These are phyloP conservation scores for Fusarium subglutinans DNA, from an alignment of 2,329 filamentous ascomycete genomes.

Conservation along the genomic window DNA sequence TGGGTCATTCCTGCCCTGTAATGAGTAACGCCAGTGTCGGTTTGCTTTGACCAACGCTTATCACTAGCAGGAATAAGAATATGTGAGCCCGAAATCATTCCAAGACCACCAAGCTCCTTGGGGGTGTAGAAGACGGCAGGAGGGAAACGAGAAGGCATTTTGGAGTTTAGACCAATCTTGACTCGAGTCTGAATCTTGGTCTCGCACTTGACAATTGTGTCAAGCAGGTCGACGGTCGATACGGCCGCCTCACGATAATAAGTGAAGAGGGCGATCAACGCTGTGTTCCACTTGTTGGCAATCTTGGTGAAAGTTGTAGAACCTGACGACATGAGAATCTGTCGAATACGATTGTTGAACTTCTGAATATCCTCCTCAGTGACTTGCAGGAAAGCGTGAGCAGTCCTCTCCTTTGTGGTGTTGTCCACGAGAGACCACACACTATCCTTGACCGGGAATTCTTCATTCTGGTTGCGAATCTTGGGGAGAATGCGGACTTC, in stretches of 20 bases:
- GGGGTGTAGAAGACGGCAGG: constrained; percentile 99
- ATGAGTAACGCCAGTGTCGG: constrained; percentile 95
- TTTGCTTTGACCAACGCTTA: constrained; percentile 98
- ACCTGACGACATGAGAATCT: constrained; percentile 99
- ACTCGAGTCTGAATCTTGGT: constrained; percentile 99
- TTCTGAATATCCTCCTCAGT: constrained; percentile 98
- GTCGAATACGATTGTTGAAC: constrained; percentile 98
- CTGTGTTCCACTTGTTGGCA: constrained; percentile 99
- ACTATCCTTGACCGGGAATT: constrained; percentile 97
- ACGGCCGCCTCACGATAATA: constrained; percentile 98
- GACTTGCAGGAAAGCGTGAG: constrained; percentile 96
- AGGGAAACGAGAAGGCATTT: constrained; percentile 99
- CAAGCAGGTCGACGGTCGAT: constrained; percentile 90
- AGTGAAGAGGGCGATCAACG: constrained; percentile 94
- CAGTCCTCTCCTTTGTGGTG: constrained; percentile 94
- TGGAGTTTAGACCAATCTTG: constrained; percentile 98
- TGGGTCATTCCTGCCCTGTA: constrained; percentile 98
- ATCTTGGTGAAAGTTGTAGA: constrained; percentile 99
- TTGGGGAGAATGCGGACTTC: constrained; percentile 97
- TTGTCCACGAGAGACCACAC: constrained; percentile 99
- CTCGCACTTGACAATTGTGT: constrained; percentile 99
- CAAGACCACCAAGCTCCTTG: constrained; percentile 94
- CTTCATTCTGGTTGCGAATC: constrained; percentile 92
- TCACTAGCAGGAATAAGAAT: constrained; percentile 97
- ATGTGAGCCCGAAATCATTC: constrained; percentile 99